phyloP scores from a whole-genome alignment of 2,329 filamentous ascomycete species.

The Scytalidium lignicola region DNA sequence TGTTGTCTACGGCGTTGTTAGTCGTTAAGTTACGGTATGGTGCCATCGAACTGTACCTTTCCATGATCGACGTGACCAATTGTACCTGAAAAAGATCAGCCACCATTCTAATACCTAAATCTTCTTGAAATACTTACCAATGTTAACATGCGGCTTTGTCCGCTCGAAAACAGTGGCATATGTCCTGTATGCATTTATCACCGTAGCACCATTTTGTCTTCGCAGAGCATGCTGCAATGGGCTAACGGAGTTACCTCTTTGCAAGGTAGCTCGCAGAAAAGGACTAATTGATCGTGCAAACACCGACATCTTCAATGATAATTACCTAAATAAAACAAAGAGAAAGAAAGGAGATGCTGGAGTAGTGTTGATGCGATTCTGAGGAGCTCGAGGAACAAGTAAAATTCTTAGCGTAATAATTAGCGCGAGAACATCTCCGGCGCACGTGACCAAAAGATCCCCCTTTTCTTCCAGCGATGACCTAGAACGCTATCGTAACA shows the following conservation, averaged over 20 bases:
- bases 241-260: constrained; percentile 63
- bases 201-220: constrained; percentile 56
- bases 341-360: constrained; percentile 11
- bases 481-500: no score
- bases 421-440: background rate
- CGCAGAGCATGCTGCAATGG: constrained; percentile 69
- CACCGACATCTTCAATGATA: constrained; percentile 63
- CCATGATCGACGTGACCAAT: constrained; percentile 99
- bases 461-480: background rate
- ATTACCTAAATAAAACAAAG: constrained; percentile 6
- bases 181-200: constrained; percentile 60
- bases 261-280: constrained; percentile 71
- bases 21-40: constrained; percentile 7
- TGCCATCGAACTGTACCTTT: constrained; percentile 59
- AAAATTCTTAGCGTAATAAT: background rate
- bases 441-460: background rate
- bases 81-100: constrained; percentile 54
- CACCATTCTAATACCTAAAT: constrained; percentile 4
- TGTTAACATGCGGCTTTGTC: constrained; percentile 96
- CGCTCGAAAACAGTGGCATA: constrained; percentile 71
- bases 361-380: background rate
- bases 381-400: background rate
- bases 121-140: constrained; percentile 54
- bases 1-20: constrained; percentile 63
- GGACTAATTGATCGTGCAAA: constrained; percentile 74